Evolutionary conservation across 106 monocot species (phyloP).

Genomic region (Agapanthus africanus): DNA sequence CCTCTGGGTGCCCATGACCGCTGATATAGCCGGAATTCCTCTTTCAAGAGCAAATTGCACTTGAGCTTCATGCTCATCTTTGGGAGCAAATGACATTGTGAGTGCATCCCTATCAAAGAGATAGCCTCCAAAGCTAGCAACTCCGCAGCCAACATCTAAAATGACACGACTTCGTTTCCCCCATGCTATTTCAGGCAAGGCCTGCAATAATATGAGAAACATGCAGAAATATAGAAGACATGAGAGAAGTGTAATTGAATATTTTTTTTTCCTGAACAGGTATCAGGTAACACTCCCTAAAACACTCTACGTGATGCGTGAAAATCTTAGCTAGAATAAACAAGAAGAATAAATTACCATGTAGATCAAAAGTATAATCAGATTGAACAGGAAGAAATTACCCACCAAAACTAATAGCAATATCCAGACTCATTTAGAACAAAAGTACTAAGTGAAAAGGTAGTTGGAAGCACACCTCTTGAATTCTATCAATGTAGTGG

Average conservation of each 20-base stretch:
- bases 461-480: slow-evolving; percentile 37
- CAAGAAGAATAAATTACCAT: neutral
- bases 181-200: slow-evolving; percentile 61
- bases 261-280: neutral
- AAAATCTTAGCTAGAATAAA: neutral
- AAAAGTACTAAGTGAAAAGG: neutral
- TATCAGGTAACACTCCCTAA: too few relatives aligned
- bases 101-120: slow-evolving; percentile 76
- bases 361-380: neutral
- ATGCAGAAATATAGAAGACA: neutral
- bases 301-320: neutral
- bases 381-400: neutral
- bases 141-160: slow-evolving; percentile 92
- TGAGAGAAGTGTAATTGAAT: neutral
- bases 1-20: slow-evolving; percentile 91
- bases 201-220: slow-evolving; percentile 21
- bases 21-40: slow-evolving; percentile 86
- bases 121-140: slow-evolving; percentile 86
- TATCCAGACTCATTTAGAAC: too few relatives aligned
- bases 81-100: slow-evolving; percentile 92
- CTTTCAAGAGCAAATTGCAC: slow-evolving; percentile 95
- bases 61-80: slow-evolving; percentile 96
- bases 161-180: slow-evolving; percentile 62
- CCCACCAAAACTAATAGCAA: too few relatives aligned
- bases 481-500: slow-evolving; percentile 79